Base-by-base conservation (phyloP, 768 basidiomycete species). In the Hysterangium stoloniferum region DNA sequence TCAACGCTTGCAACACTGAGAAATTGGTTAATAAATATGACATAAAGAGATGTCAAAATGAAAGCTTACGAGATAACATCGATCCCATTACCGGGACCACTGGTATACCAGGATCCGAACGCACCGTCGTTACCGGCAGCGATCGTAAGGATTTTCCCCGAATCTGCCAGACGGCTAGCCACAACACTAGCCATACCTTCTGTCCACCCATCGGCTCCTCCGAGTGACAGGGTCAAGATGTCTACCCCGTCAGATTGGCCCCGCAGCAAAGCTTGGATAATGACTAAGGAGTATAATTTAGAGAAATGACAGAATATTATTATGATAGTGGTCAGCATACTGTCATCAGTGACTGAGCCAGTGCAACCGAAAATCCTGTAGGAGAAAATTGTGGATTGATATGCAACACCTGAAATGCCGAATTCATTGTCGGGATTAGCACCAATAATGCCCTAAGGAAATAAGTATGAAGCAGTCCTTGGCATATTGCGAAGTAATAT, bases 331-430 rank as follows among this genome's bases (percentile, higher is more conserved):
- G 11, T 1, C 31, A 27, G 60, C 70, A 37, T 56, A 82, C 80
- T 63, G 62, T 82, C 72, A 57, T 79, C 73, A 41, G 67, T 70
- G 52, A 76, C 70, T 8, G 52, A 61, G 0, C 78, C 79, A 2
- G 46, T 55, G 59, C 86, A 86, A 2, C 79, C 78, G 58, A 83
- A 84, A 7, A 85, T 68, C 45, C 80, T 63, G 66, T 80, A 81
- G 4, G 72, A 60, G 3, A 66, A 72, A 32, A 84, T 62, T 2
- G 72, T 72, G 0, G 82, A 78, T 1, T 72, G 70, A 52, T 74
- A 82, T 2, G 85, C 84, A 34, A 84, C 83, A 48, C 86, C 86
- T 42, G 76, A 78, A 58, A 86, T 77, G 63, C 79, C 79, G 68
- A 77, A 82, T 31, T 62, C 59, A 58, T 84, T 86, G 40, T 66